Percentiles rank a stretch among this genome's conserved stretches.
phyloP scores from a whole-genome alignment of 345 rosid species.

The Hibiscus mutabilis region DNA sequence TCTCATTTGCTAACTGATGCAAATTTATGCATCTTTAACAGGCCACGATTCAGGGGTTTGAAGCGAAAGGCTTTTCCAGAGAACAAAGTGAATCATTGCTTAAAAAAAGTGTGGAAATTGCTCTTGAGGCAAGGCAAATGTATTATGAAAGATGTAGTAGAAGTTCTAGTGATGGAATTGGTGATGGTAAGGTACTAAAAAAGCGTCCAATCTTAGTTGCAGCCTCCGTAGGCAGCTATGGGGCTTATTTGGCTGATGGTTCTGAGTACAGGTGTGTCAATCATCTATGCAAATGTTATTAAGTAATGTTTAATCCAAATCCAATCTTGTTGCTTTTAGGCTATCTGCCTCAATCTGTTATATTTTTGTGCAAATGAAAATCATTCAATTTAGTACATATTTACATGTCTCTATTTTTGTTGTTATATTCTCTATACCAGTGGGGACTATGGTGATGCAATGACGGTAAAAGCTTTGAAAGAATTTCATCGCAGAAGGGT shows the following conservation, averaged over 20 bases:
- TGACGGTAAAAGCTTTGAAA: slow-evolving; percentile 51
- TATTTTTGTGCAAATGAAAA: not conserved
- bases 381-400: not conserved
- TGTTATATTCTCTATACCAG: slow-evolving; percentile 29
- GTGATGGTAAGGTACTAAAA: slow-evolving; percentile 33
- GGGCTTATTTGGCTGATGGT: slow-evolving; percentile 86
- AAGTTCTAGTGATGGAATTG: slow-evolving; percentile 17
- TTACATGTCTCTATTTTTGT: not conserved
- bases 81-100: slow-evolving; percentile 57
- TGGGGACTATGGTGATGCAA: slow-evolving; percentile 55
- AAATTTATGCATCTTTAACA: slow-evolving; percentile 18
- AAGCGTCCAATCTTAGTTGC: slow-evolving; percentile 58
- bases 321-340: not conserved
- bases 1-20: slow-evolving; percentile 11
- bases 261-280: slow-evolving; percentile 66
- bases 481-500: slow-evolving; percentile 71
- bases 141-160: slow-evolving; percentile 41
- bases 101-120: slow-evolving; percentile 61
- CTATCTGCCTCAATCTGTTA: not conserved
- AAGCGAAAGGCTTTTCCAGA: slow-evolving; percentile 56
- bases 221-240: slow-evolving; percentile 83
- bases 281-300: not conserved
- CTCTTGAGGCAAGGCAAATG: slow-evolving; percentile 53
- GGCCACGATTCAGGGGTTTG: slow-evolving; percentile 87
- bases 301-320: not conserved